Evolutionary conservation across 331 rosid genomes (phyloP), one percentile per base, ranked within the genome.

Genomic region (Quercus phellos): DNA sequence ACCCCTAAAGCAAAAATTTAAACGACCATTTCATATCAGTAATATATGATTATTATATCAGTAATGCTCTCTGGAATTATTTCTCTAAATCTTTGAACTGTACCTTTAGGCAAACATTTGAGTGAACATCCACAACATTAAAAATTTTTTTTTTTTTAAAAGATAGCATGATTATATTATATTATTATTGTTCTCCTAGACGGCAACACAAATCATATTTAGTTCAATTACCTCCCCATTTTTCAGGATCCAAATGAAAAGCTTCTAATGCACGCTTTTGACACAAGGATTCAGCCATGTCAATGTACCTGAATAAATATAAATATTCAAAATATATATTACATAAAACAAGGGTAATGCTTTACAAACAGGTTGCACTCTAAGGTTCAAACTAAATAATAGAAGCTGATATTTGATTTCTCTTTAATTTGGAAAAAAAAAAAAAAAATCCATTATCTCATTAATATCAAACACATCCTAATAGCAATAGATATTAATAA

Each of bases 261-360:
- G 98, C 84, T 85, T 89, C 96, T 12, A 92, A 75, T 18, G 97
- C 97, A 9, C 97, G 96, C 80, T 87, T 90, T 86, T 92, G 97
- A 81, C 97, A 92, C 60, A 92, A 83, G 63, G 86, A 68, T 82
- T 92, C 97, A 10, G 97, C 94, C 95, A 91, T 90, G 76, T 93
- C 95, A 29, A 93, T 87, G 73, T 88, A 91, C 91, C 94, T 91
- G 46, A 74, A 70, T 55, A 30, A 17, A 84, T 78, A 18, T 78
- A 18, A n/a, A 56, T 4, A 11, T 63, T 56, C 60, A 76, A 70
- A 76, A 35, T 72, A 71, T 55, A 56, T 16, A 75, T 68, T 21
- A 30, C 10, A 14, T 1, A 29, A 29, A 63, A 63, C 12, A 63
- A 58, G 64, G 1, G 6, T 21, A 21, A 56, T 21, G 12, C 22